These are phyloP conservation scores for Trametes cubensis DNA, from an alignment of 768 basidiomycete species.

Conservation along the genomic window DNA sequence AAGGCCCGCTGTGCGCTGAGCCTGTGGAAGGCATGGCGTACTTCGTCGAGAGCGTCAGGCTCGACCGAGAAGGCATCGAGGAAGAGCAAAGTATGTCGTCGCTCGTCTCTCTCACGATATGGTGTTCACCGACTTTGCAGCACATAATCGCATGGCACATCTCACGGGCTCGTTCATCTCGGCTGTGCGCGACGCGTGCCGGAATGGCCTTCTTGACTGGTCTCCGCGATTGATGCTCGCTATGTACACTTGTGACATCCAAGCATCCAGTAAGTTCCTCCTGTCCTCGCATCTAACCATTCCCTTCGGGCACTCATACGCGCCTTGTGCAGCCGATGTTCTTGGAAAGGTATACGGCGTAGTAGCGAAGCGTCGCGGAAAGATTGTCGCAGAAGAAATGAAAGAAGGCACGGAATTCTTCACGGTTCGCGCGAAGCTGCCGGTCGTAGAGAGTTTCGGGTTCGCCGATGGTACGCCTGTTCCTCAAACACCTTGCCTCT, in stretches of 20 bases:
- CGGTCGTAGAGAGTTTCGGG: slow-evolving; percentile 96
- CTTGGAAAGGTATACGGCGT: slow-evolving; percentile 97
- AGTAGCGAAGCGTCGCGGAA: slow-evolving; percentile 86
- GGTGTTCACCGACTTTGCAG: slow-evolving; percentile 41
- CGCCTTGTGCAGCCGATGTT: slow-evolving; percentile 72
- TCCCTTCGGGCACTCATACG: slow-evolving; percentile 22
- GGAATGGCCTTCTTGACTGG: slow-evolving; percentile 92
- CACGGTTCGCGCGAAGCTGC: slow-evolving; percentile 85
- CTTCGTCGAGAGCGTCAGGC: slow-evolving; percentile 76
- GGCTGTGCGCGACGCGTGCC: slow-evolving; percentile 84
- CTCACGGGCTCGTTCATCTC: slow-evolving; percentile 91
- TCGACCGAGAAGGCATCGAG: slow-evolving; percentile 60
- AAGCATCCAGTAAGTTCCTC: slow-evolving; percentile 81
- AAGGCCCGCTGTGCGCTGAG: slow-evolving; percentile 94
- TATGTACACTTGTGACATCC: slow-evolving; percentile 99
- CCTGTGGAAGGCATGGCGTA: slow-evolving; percentile 93
- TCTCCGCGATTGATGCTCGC: slow-evolving; percentile 95
- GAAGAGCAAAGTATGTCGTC: slow-evolving; percentile 62
- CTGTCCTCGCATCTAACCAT: slow-evolving; percentile 16
- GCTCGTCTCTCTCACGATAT: slow-evolving; percentile 8
- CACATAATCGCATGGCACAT: slow-evolving; percentile 78
- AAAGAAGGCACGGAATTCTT: slow-evolving; percentile 97
- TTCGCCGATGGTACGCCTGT: slow-evolving; percentile 83
- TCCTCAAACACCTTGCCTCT: too few relatives aligned
- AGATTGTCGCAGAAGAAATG: slow-evolving; percentile 97